Percentiles rank a stretch among this genome's conserved stretches.
Evolutionary conservation across 495 filamentous ascomycete species (phyloP).

Genomic region (Xylaria telfairii): DNA sequence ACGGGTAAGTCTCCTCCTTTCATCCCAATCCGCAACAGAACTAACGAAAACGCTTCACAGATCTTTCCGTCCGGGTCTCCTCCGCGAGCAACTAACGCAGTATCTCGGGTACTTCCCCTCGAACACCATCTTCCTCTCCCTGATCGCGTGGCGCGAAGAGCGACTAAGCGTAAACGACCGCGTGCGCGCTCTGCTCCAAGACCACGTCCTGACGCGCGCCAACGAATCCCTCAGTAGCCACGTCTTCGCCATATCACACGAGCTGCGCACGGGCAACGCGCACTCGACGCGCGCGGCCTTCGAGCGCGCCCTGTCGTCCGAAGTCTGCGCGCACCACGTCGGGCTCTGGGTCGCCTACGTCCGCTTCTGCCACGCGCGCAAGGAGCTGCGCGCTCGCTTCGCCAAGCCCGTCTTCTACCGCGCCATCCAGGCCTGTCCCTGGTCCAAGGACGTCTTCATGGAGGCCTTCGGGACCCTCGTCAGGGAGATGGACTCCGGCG

Average conservation of each 20-base stretch:
- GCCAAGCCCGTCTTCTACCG: constrained; percentile 65
- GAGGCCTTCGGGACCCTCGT: constrained; percentile 56
- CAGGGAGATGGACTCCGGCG: constrained; percentile 42
- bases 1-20: constrained; percentile 46
- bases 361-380: constrained; percentile 50
- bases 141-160: constrained; percentile 74
- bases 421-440: constrained; percentile 73
- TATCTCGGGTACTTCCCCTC: constrained; percentile 70
- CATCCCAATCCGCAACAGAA: neutral
- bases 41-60: constrained; percentile 36
- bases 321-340: constrained; percentile 47
- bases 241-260: constrained; percentile 71
- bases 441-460: constrained; percentile 75
- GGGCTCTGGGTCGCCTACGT: constrained; percentile 73
- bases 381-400: constrained; percentile 38
- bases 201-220: constrained; percentile 48
- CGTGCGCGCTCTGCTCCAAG: constrained; percentile 64
- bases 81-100: constrained; percentile 65
- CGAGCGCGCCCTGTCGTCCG: constrained; percentile 66
- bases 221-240: constrained; percentile 60
- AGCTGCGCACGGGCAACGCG: constrained; percentile 63
- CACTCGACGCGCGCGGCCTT: constrained; percentile 71
- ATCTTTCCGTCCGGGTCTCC: constrained; percentile 65
- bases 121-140: constrained; percentile 78
- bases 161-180: constrained; percentile 74